Base-by-base conservation (phyloP, 2,329 filamentous ascomycete genomes). In the Colletotrichum zoysiae region DNA sequence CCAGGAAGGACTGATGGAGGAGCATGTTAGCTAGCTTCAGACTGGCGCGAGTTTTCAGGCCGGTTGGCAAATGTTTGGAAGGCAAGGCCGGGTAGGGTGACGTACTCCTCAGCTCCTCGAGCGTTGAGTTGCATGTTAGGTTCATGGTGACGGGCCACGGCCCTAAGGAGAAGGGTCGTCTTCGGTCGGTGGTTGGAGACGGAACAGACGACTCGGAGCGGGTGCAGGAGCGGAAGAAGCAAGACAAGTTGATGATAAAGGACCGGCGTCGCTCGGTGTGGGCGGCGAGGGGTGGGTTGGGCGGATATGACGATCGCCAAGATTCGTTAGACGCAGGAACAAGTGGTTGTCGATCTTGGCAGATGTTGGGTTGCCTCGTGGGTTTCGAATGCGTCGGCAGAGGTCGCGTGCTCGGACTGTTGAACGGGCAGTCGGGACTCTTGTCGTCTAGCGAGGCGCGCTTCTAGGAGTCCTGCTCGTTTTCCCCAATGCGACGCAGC, bases 71-170 rank as follows among this genome's bases (percentile, higher is more conserved):
- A 14, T 8, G 30, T 7, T 42, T 6, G 20, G 26, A 2, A 20
- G 20, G 11, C 33, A n/a, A 16, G 33, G 9, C 20, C n/a, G 33
- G 35, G 44, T 9, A 40, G 42, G 42, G 50, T 48, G 65, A 77
- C 81, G 26, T 79, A 84, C 82, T 85, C 76, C 78, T 80, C 77
- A 85, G 78, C 67, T 83, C 80, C 75, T 85, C 83, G 76, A 85
- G 75, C 69, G 83, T 85, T 46, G 81, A 78, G 73, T 85, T 85
- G 75, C 83, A 85, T 48, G 81, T 82, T 23, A 80, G 65, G 74
- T 82, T 82, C 78, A 84, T 79, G 16, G 20, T 62, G 59, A 44
- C 70, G 65, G 53, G 57, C 56, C 48, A 50, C 33, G 30, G 30
- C 46, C 70, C 59, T 35, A 23, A 55, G 7, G 16, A 26, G 20